These are phyloP conservation scores for Chlorella sp. DNA, from an alignment of 139 green algal genomes.

Conservation along the genomic window DNA sequence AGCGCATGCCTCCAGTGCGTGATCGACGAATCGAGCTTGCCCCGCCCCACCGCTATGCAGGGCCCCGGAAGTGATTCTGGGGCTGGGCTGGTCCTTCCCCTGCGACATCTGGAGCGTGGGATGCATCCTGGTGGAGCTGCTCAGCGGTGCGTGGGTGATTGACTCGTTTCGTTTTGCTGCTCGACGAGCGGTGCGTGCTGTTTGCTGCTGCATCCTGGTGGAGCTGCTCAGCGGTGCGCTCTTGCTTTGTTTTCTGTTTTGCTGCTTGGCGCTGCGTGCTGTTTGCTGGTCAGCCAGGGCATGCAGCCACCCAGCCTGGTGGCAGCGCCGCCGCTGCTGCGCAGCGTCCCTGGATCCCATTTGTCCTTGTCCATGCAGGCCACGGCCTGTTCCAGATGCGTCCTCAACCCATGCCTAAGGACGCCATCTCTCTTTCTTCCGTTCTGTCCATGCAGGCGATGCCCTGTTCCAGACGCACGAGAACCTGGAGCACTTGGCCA, in stretches of 20 bases:
- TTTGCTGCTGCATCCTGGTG: conserved; percentile 98
- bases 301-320: background rate
- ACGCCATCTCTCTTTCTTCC: background rate
- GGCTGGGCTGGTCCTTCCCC: conserved; percentile 91
- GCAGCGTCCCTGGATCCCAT: too few species aligned
- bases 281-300: too few species aligned
- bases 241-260: background rate
- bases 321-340: too few species aligned
- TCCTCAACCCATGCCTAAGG: too few species aligned
- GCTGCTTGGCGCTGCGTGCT: background rate
- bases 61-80: conserved; percentile 97
- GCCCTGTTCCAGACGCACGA: conserved; percentile 98
- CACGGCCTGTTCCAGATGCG: too few species aligned
- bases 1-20: too few species aligned
- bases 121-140: conserved; percentile 97
- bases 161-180: too few species aligned
- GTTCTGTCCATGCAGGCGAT: conserved; percentile 60
- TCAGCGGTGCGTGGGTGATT: conserved; percentile 71
- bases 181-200: too few species aligned
- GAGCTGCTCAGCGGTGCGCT: conserved; percentile 91
- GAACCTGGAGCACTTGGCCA: conserved; percentile 98
- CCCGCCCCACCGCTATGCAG: too few species aligned
- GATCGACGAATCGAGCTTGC: too few species aligned
- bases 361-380: too few species aligned
- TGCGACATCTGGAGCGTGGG: conserved; percentile 96